A percentile compares a stretch with the other conserved stretches of the same genome.
These are phyloP conservation scores for Thuja plicata DNA, from an alignment of 83 land plant genomes.

Conservation along the genomic window DNA sequence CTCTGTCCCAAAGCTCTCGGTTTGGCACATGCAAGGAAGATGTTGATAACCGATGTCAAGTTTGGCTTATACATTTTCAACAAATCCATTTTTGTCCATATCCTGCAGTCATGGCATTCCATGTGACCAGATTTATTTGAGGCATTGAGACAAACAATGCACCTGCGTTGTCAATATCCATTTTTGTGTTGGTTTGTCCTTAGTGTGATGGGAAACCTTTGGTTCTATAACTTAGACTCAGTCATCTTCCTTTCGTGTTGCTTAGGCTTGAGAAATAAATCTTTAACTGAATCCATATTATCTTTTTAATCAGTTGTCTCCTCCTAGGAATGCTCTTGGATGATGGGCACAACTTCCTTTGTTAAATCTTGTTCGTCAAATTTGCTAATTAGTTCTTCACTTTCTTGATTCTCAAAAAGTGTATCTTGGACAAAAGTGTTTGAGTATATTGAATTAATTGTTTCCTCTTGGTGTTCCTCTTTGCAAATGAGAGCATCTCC, in stretches of 20 bases:
- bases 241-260: not conserved
- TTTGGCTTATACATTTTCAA: no score
- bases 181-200: no score
- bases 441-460: not conserved
- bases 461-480: not conserved
- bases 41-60: no score
- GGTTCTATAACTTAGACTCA: not conserved
- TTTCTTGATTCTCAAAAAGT: not conserved
- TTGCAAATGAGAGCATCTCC: not conserved
- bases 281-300: not conserved
- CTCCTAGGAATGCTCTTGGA: not conserved
- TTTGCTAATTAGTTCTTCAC: not conserved
- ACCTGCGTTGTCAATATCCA: no score
- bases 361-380: not conserved
- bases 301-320: not conserved
- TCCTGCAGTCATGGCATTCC: no score
- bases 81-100: no score
- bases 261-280: not conserved
- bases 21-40: no score
- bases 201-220: no score
- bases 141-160: no score
- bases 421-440: not conserved
- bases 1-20: no score
- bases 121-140: no score
- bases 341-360: not conserved